Evolutionary conservation across 2,329 filamentous ascomycete genomes (phyloP).

Genomic region (Talaromyces piceae): DNA sequence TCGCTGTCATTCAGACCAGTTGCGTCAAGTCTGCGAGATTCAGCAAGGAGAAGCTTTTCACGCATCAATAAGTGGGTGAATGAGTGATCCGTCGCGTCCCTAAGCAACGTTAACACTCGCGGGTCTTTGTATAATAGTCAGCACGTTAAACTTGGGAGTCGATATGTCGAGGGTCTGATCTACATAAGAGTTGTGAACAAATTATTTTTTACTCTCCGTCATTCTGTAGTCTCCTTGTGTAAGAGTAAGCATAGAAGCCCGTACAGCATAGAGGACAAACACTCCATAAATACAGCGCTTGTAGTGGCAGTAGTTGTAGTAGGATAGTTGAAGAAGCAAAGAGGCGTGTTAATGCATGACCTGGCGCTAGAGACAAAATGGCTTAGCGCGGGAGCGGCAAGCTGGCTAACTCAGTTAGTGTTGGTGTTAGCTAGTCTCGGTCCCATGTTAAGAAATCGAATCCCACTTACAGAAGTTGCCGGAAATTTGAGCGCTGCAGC

Average conservation of each 20-base stretch:
- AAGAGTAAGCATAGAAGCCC: too few species aligned
- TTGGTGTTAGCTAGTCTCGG: too few species aligned
- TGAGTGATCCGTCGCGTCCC: background rate
- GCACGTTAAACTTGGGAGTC: too few species aligned
- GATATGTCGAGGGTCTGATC: too few species aligned
- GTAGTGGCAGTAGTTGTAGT: background rate
- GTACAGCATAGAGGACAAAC: too few species aligned
- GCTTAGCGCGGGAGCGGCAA: slow-evolving; percentile 21
- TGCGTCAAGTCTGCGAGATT: slow-evolving; percentile 12
- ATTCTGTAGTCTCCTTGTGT: too few species aligned
- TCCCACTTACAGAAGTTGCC: slow-evolving; percentile 29
- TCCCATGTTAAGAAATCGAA: slow-evolving; percentile 18
- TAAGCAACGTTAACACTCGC: background rate
- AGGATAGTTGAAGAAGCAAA: background rate
- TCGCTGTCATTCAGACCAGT: slow-evolving; percentile 12
- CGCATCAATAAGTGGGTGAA: slow-evolving; percentile 15
- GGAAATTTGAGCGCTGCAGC: slow-evolving; percentile 25
- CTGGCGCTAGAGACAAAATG: slow-evolving; percentile 18
- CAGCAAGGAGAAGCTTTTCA: slow-evolving; percentile 14
- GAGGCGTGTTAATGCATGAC: background rate
- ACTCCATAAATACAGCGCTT: too few species aligned
- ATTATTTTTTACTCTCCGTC: too few species aligned
- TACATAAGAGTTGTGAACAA: too few species aligned
- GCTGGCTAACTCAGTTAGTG: too few species aligned
- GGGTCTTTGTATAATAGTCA: background rate